Percentiles rank a stretch among this genome's conserved stretches.
These are phyloP conservation scores for Mortierella sp. DNA, from an alignment of 371 early-diverging fungal genomes.

Conservation along the genomic window DNA sequence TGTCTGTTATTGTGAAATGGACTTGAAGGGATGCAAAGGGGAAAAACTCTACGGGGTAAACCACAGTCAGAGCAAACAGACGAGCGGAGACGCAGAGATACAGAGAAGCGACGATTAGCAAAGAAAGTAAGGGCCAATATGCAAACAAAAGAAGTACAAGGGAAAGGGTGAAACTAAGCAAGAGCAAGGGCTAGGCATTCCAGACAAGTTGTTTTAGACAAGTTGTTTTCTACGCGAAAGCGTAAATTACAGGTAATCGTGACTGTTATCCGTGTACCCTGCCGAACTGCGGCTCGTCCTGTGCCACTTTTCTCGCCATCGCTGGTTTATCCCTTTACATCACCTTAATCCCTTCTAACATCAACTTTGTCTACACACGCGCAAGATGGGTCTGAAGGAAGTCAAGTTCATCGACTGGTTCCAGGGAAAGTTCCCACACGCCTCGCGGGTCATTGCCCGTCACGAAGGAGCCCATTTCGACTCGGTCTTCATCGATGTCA, in stretches of 20 bases:
- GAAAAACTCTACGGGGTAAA: neutral
- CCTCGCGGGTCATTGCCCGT: constrained; percentile 13
- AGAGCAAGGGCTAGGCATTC: neutral
- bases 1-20: neutral
- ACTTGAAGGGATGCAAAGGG: neutral
- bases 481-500: constrained; percentile 58
- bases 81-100: no score
- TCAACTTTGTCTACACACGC: neutral
- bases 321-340: no score
- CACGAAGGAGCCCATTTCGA: constrained; percentile 43
- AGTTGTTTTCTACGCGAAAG: neutral
- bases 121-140: neutral
- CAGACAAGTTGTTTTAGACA: no score
- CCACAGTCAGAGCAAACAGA: no score
- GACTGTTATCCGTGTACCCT: neutral
- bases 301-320: neutral
- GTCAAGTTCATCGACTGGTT: constrained; percentile 57
- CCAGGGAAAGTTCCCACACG: constrained; percentile 31
- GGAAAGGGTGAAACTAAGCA: neutral
- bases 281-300: neutral
- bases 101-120: no score
- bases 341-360: neutral
- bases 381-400: constrained; percentile 54
- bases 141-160: neutral
- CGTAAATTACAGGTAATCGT: no score